phyloP scores from a whole-genome alignment of 805 yeast species.

The Monosporozyma yasuniensis region DNA sequence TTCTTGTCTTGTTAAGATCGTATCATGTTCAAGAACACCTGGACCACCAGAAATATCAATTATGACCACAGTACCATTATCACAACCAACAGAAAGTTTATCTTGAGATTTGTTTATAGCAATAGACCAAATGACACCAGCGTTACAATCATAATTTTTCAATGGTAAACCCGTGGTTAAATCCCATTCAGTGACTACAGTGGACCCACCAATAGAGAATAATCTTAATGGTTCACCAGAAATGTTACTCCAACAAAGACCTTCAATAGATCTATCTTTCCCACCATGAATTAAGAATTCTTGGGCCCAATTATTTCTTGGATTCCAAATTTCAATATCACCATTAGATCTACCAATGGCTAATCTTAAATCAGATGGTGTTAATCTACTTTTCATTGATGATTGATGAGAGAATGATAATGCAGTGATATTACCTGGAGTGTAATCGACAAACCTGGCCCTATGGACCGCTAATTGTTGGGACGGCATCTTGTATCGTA shows the following conservation, averaged over 20 bases:
- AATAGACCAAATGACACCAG: constrained; percentile 90
- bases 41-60: constrained; percentile 78
- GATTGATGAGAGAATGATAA: constrained; percentile 65
- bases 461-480: constrained; percentile 46
- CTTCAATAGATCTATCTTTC: constrained; percentile 78
- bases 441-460: constrained; percentile 82
- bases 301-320: constrained; percentile 70
- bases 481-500: background rate
- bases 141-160: constrained; percentile 76
- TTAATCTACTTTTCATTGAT: constrained; percentile 29
- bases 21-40: constrained; percentile 71
- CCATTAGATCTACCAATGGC: constrained; percentile 95
- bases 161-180: constrained; percentile 61
- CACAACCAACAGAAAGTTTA: constrained; percentile 84
- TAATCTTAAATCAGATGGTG: constrained; percentile 53
- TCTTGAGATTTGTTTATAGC: constrained; percentile 53
- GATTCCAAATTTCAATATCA: constrained; percentile 93
- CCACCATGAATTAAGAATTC: constrained; percentile 72
- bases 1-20: constrained; percentile 73
- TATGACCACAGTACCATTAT: constrained; percentile 82
- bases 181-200: constrained; percentile 89
- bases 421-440: constrained; percentile 77
- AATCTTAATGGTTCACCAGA: constrained; percentile 53
- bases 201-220: constrained; percentile 91
- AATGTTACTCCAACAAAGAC: constrained; percentile 64